These are phyloP conservation scores for Eimeria maxima DNA, from an alignment of 169 alveolate genomes.

Conservation along the genomic window DNA sequence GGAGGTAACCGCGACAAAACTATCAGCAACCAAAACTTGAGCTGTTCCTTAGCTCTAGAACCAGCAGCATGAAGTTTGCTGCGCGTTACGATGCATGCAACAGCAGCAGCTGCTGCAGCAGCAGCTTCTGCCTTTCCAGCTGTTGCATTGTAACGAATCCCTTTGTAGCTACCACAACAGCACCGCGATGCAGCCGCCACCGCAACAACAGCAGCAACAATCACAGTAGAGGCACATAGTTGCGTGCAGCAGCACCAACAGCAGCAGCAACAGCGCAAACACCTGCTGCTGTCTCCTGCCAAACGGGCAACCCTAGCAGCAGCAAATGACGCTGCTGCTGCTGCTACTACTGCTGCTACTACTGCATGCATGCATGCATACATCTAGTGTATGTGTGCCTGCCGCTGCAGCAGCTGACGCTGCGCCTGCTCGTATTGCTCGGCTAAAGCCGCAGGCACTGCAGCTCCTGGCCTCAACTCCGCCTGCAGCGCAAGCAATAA, in stretches of 20 bases:
- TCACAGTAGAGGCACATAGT: background rate
- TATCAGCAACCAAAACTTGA: background rate
- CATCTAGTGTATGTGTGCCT: conserved; percentile 26
- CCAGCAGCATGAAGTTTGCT: background rate
- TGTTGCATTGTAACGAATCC: background rate
- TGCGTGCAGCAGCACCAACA: background rate
- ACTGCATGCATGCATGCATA: no score
- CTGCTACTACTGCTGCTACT: background rate
- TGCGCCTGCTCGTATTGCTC: conserved; percentile 55
- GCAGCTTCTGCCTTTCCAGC: background rate
- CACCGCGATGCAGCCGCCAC: background rate
- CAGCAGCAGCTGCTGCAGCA: conserved; percentile 9
- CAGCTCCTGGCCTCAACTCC: conserved; percentile 48
- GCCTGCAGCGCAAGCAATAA: conserved; percentile 30
- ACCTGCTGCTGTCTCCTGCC: no score
- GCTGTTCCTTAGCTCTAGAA: background rate
- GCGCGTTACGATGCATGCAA: conserved; percentile 2
- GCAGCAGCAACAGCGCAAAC: background rate
- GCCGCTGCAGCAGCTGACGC: conserved; percentile 51
- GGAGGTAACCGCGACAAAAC: background rate
- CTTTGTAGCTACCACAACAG: background rate
- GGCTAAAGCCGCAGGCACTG: conserved; percentile 10
- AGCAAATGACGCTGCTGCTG: background rate
- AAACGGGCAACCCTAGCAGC: background rate
- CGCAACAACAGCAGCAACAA: background rate